phyloP scores from a whole-genome alignment of 495 filamentous ascomycete genomes.

The Acidomyces sp. region DNA sequence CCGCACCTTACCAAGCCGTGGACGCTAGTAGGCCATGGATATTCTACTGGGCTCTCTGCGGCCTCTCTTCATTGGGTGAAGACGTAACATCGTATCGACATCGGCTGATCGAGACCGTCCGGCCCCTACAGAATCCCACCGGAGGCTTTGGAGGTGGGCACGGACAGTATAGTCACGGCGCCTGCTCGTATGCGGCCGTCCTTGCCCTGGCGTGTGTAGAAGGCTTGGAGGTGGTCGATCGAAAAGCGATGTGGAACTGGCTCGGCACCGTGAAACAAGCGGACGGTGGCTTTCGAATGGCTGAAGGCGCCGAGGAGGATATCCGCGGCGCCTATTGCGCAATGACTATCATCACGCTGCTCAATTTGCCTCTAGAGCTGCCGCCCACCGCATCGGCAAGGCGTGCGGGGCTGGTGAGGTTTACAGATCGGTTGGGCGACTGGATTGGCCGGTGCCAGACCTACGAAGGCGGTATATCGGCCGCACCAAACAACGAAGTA shows the following conservation, averaged over 20 bases:
- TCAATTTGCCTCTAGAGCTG: conserved; percentile 69
- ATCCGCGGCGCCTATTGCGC: conserved; percentile 88
- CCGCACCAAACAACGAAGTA: conserved; percentile 69
- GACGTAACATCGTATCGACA: conserved; percentile 58
- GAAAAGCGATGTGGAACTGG: conserved; percentile 78
- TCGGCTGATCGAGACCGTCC: conserved; percentile 56
- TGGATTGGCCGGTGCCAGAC: conserved; percentile 87
- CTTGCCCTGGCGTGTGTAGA: conserved; percentile 66
- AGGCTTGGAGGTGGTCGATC: conserved; percentile 62
- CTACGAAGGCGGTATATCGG: conserved; percentile 84
- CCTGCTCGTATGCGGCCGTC: conserved; percentile 73
- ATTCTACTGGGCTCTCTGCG: conserved; percentile 77
- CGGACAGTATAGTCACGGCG: conserved; percentile 75
- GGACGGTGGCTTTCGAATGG: conserved; percentile 73
- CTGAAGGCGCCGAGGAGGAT: conserved; percentile 75
- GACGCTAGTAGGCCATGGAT: conserved; percentile 88
- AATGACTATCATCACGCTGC: conserved; percentile 63
- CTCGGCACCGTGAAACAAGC: conserved; percentile 68
- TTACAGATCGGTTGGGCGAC: conserved; percentile 57
- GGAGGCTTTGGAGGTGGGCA: conserved; percentile 94
- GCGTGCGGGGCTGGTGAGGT: conserved; percentile 33
- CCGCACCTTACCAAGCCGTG: conserved; percentile 48
- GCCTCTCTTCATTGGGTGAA: conserved; percentile 57
- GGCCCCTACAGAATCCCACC: conserved; percentile 62
- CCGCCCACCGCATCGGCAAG: conserved; percentile 47